phyloP scores from a whole-genome alignment of 352 stramenopile genomes.

The Hyaloperonospora brassicae region DNA sequence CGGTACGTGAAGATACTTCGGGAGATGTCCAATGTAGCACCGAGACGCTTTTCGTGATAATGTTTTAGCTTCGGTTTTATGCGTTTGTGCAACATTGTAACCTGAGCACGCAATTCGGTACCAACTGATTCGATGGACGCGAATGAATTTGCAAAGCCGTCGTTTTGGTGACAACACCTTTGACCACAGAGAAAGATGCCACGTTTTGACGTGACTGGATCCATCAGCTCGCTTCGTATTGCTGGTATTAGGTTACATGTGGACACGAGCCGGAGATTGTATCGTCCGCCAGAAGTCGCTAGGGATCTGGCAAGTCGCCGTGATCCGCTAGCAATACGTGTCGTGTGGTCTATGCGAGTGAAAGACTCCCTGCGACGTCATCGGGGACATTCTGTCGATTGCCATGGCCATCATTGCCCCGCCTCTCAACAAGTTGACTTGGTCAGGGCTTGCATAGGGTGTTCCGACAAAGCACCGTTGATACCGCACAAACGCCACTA shows the following conservation, averaged over 20 bases:
- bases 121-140: constrained; percentile 27
- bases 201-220: constrained; percentile 44
- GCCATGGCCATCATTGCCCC: constrained; percentile 28
- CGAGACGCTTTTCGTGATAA: too few relatives aligned
- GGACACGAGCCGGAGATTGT: constrained; percentile 52
- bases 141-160: constrained; percentile 35
- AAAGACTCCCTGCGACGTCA: constrained; percentile 55
- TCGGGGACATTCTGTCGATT: constrained; percentile 65
- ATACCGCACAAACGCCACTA: too few relatives aligned
- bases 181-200: constrained; percentile 39
- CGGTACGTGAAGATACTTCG: too few relatives aligned
- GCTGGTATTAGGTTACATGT: constrained; percentile 41
- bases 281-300: constrained; percentile 33
- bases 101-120: constrained; percentile 2
- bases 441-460: too few relatives aligned
- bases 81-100: too few relatives aligned
- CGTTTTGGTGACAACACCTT: constrained; percentile 24
- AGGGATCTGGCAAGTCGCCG: constrained; percentile 56
- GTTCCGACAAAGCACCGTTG: too few relatives aligned
- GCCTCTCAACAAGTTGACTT: constrained; percentile 65
- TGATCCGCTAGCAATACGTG: constrained; percentile 55
- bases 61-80: too few relatives aligned
- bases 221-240: constrained; percentile 50
- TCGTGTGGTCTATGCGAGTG: constrained; percentile 68
- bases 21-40: too few relatives aligned